phyloP scores from a whole-genome alignment of 805 yeast genomes.

The Candida corydali region DNA sequence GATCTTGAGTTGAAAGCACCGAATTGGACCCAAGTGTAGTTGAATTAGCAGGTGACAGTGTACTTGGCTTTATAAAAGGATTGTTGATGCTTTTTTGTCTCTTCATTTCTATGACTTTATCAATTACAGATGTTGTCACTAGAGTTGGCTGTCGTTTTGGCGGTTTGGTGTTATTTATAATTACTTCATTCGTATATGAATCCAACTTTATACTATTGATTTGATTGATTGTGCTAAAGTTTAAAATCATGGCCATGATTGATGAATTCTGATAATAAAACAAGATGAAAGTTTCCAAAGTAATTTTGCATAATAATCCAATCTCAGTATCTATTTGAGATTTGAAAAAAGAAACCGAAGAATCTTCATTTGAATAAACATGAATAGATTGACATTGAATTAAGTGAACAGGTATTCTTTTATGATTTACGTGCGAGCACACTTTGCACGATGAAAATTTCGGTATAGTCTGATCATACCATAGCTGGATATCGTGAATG shows the following conservation, averaged over 20 bases:
- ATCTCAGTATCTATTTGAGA: conserved; percentile 5
- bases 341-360: conserved; percentile 18
- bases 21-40: conserved; percentile 13
- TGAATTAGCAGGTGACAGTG: conserved; percentile 6
- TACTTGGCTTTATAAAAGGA: conserved; percentile 13
- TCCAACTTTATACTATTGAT: conserved; percentile 5
- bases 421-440: not conserved
- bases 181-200: not conserved
- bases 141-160: conserved; percentile 1
- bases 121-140: conserved; percentile 19
- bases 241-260: conserved; percentile 6
- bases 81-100: conserved; percentile 15
- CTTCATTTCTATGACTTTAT: conserved; percentile 29
- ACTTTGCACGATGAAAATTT: not conserved
- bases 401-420: conserved; percentile 22
- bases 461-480: conserved; percentile 10
- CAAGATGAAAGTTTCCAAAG: conserved; percentile 16
- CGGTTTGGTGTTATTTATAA: not conserved
- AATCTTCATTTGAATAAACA: conserved; percentile 18
- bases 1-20: conserved; percentile 21
- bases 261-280: conserved; percentile 18
- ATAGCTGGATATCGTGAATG: conserved; percentile 20
- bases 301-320: conserved; percentile 17
- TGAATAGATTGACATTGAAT: conserved; percentile 15
- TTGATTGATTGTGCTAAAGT: conserved; percentile 2